A percentile compares a stretch with the other conserved stretches of the same genome.
These are phyloP conservation scores for Hypseocharis bilobata DNA, from an alignment of 441 rosid genomes.

Conservation along the genomic window DNA sequence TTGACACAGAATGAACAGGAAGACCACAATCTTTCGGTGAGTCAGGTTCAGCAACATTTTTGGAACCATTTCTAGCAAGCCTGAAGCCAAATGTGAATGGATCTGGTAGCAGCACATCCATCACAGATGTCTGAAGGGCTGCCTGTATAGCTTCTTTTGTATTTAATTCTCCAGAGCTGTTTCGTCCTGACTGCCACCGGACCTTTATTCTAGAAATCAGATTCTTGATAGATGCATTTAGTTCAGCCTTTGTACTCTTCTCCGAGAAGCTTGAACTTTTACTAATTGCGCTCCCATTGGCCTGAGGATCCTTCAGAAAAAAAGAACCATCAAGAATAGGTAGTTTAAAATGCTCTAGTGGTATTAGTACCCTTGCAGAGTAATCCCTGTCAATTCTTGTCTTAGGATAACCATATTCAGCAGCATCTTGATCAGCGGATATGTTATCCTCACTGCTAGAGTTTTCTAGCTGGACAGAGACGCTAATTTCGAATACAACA, in stretches of 20 bases:
- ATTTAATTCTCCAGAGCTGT: conserved; percentile 84
- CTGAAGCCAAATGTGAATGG: conserved; percentile 86
- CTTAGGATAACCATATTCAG: conserved; percentile 68
- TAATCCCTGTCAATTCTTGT: conserved; percentile 85
- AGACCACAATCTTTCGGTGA: conserved; percentile 23
- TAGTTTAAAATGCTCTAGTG: conserved; percentile 85
- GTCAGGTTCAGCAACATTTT: conserved; percentile 14
- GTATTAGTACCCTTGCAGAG: conserved; percentile 83
- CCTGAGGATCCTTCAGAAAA: conserved; percentile 54
- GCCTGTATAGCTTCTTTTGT: conserved; percentile 78
- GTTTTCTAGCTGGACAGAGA: conserved; percentile 67
- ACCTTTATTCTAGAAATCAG: conserved; percentile 87
- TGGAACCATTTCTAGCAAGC: conserved; percentile 42
- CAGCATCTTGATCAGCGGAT: conserved; percentile 37
- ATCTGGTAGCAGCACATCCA: conserved; percentile 94
- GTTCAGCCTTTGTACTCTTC: conserved; percentile 74
- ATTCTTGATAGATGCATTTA: conserved; percentile 69
- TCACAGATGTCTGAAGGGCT: conserved; percentile 77
- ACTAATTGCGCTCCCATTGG: conserved; percentile 35
- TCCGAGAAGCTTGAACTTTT: conserved; percentile 65
- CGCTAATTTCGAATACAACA: conserved; percentile 75
- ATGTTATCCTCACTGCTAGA: conserved; percentile 38
- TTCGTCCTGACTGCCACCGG: conserved; percentile 86
- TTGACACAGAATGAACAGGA: conserved; percentile 24
- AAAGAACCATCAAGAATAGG: conserved; percentile 86